These are phyloP conservation scores for Coleophoma crateriformis DNA, from an alignment of 2,329 filamentous ascomycete species.

Conservation along the genomic window DNA sequence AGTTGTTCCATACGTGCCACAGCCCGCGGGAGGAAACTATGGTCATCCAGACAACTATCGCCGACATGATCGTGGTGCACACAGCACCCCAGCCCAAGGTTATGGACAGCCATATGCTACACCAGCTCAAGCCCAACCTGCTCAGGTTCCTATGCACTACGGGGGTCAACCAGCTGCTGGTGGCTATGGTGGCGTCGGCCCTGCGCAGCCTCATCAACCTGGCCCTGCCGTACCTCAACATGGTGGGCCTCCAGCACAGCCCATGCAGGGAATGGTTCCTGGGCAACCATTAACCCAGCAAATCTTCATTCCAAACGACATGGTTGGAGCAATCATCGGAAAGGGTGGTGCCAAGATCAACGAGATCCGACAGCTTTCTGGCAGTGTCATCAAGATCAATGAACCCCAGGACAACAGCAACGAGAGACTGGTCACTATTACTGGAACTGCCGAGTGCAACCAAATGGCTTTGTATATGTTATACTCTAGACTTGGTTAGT, in stretches of 20 bases:
- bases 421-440: conserved; percentile 94
- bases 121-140: conserved; percentile 46
- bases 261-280: conserved; percentile 68
- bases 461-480: conserved; percentile 99
- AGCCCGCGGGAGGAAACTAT: conserved; percentile 87
- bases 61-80: conserved; percentile 66
- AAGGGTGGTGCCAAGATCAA: conserved; percentile 99
- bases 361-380: conserved; percentile 93
- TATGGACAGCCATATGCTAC: conserved; percentile 59
- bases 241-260: conserved; percentile 67
- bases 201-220: conserved; percentile 68
- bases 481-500: conserved; percentile 87
- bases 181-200: conserved; percentile 73
- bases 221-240: conserved; percentile 57
- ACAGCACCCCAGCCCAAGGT: conserved; percentile 69
- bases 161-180: conserved; percentile 52
- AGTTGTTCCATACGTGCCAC: conserved; percentile 95
- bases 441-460: conserved; percentile 96
- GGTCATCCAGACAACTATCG: conserved; percentile 84
- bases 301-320: conserved; percentile 98
- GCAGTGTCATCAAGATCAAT: conserved; percentile 99
- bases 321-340: conserved; percentile 98
- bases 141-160: conserved; percentile 72
- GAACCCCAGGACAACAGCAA: conserved; percentile 99
- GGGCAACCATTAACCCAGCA: conserved; percentile 91